Evolutionary conservation across 2,329 filamentous ascomycete genomes (phyloP).

Genomic region (Monosporascus sp.): DNA sequence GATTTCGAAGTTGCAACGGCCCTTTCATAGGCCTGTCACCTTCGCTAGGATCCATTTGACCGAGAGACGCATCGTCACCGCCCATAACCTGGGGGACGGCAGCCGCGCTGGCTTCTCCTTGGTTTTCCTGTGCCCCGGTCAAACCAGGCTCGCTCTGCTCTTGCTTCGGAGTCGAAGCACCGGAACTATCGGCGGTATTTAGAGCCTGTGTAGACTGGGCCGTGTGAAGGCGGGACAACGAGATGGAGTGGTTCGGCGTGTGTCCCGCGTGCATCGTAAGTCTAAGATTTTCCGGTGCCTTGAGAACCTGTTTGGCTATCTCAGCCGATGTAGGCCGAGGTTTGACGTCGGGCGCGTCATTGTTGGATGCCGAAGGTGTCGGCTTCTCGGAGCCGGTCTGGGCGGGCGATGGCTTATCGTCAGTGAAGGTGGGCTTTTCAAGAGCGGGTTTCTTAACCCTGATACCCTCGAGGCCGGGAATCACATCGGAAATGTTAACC

Average conservation of each 20-base stretch:
- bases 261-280: slow-evolving; percentile 59
- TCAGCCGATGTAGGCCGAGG: slow-evolving; percentile 30
- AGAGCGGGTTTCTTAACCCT: slow-evolving; percentile 49
- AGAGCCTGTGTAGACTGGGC: slow-evolving; percentile 34
- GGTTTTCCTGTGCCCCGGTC: not conserved
- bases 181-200: slow-evolving; percentile 35
- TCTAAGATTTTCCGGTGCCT: slow-evolving; percentile 42
- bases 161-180: slow-evolving; percentile 32
- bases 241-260: slow-evolving; percentile 52
- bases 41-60: slow-evolving; percentile 32
- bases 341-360: slow-evolving; percentile 19
- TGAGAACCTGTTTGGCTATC: slow-evolving; percentile 40
- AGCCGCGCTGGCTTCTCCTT: slow-evolving; percentile 10
- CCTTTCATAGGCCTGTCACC: slow-evolving; percentile 43
- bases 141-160: slow-evolving; percentile 12
- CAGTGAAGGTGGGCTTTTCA: slow-evolving; percentile 45
- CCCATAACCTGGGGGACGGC: slow-evolving; percentile 15
- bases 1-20: slow-evolving; percentile 49
- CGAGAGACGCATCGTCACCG: slow-evolving; percentile 3
- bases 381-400: slow-evolving; percentile 19
- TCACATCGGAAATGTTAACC: slow-evolving; percentile 53
- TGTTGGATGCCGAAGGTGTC: slow-evolving; percentile 25
- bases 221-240: slow-evolving; percentile 45
- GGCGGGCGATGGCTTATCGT: slow-evolving; percentile 21
- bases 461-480: slow-evolving; percentile 56